Evolutionary conservation across 768 basidiomycete species (phyloP), one percentile per base, ranked within the genome.

Genomic region (Mycena albidolilacea): DNA sequence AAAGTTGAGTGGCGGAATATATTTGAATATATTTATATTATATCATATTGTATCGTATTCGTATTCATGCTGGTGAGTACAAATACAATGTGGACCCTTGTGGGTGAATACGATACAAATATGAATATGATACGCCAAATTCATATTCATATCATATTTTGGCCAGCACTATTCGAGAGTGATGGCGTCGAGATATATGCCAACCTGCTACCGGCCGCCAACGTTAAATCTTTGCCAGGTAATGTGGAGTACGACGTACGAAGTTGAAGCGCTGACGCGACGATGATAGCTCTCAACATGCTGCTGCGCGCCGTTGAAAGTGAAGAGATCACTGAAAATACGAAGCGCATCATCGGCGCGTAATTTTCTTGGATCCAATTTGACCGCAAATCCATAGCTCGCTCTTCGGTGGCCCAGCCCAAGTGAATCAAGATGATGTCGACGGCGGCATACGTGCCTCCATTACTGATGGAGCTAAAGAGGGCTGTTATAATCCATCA

Each of bases 201-300:
- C 43, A 74, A 74, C 30, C 38, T 74, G 15, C 15, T 69, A 11
- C 73, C 73, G 0, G 67, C 72, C 7, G 68, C 61, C 3, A 74
- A 74, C 58, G 72, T 74, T 14, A 74, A 74, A 15, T 58, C 72
- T 19, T 43, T 74, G 17, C 67, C 72, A 44, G 72, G 71, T 68
- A 5, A 41, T 35, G 39, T 37, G 4, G 19, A 8, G 30, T 30
- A 30, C n/a, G 17, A 1, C 21, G 14, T 19, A 21, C 14, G 15
- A 38, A 38, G 19, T 35, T 44, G 23, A 21, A n/a, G 4, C 35
- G 37, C 41, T 62, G 41, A 62, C 21, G 3, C 4, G 23, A 62
- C 60, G 10, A 23, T 37, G 23, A 17, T 63, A 73, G 72, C 69
- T 4, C 69, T 70, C 63, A 74, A 74, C 41, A 71, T 74, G 73